A percentile compares a stretch with the other conserved stretches of the same genome.
phyloP scores from a whole-genome alignment of 2,329 filamentous ascomycete genomes.

The Colletotrichum melonis region DNA sequence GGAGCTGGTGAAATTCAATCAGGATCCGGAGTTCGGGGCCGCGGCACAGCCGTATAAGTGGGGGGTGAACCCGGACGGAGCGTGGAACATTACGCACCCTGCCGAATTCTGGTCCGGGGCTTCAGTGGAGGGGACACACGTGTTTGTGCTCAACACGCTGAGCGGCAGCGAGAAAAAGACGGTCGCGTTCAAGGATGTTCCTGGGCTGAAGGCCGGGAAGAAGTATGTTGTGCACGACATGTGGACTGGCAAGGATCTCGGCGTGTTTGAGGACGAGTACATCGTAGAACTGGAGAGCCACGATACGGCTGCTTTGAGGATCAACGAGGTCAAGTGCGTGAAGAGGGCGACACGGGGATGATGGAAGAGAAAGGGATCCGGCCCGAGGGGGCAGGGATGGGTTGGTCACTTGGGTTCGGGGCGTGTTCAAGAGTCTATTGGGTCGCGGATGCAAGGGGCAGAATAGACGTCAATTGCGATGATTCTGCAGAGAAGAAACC shows the following conservation, averaged over 20 bases:
- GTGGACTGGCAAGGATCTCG: constrained; percentile 56
- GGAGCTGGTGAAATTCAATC: constrained; percentile 54
- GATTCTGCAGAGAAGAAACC: neutral
- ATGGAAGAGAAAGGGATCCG: neutral
- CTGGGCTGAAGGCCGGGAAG: constrained; percentile 45
- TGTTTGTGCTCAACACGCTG: constrained; percentile 59
- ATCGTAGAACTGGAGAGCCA: constrained; percentile 45
- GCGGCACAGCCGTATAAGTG: constrained; percentile 59
- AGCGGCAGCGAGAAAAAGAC: constrained; percentile 46
- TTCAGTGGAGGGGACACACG: constrained; percentile 54
- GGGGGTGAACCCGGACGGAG: constrained; percentile 61
- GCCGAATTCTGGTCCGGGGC: constrained; percentile 62
- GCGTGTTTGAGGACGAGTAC: constrained; percentile 45
- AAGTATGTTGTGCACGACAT: constrained; percentile 55
- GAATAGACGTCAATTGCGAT: neutral
- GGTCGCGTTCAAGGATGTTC: constrained; percentile 55
- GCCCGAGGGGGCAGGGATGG: neutral
- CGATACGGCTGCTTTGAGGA: constrained; percentile 47
- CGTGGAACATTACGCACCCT: constrained; percentile 58
- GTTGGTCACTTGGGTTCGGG: neutral
- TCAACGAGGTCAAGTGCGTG: constrained; percentile 36
- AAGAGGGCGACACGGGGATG: constrained; percentile 11
- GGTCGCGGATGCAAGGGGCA: constrained; percentile 12
- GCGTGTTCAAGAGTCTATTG: neutral
- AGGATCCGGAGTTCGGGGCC: constrained; percentile 54